Base-by-base conservation (phyloP, 1,284 basidiomycete genomes). In the Rhodotorula sp. region DNA sequence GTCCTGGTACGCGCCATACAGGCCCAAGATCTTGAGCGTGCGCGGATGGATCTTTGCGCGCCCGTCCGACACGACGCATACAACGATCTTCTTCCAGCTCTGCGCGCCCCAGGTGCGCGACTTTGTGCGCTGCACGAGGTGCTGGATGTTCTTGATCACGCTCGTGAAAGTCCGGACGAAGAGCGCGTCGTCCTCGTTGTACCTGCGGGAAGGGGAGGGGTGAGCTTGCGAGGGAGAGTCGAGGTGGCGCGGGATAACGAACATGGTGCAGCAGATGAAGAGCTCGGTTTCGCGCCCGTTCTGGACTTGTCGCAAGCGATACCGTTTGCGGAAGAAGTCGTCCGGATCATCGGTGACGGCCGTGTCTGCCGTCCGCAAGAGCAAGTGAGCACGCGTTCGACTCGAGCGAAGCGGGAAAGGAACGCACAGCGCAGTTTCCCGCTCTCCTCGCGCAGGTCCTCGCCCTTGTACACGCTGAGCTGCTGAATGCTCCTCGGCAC, bases 41-140 rank as follows among this genome's bases (percentile, higher is more conserved):
- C 92, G 83, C 54, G 88, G 86, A 80, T 96, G 92, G 82, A 96
- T 91, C 85, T 94, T 95, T 77, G 83, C 80, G 55, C 93, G 86
- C 0, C 91, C 90, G 80, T 93, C 91, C 45, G 88, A 88, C 12
- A 93, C 92, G 68, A 96, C 86, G 78, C 92, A 94, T 41, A 96
- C 92, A 46, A 95, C 92, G 61, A 93, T 81, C 23, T 97, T 97
- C 85, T 97, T 96, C 95, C 95, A 97, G 0, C 92, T 92, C 0
- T 96, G 92, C 80, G 91, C 90, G 3, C 93, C 93, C 95, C 95
- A 97, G 1, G 91, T 97, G 84, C 92, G 93, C 77, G 88, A 90
- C 69, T 91, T 83, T 57, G 90, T 88, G 42, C 92, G 85, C 73
- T 89, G 90, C 80, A 91, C 92, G 70, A 95, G 81, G 80, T 91